Percentiles rank a stretch among this genome's conserved stretches.
These are phyloP conservation scores for Hyphopichia fennica DNA, from an alignment of 1,139 yeast genomes.

Conservation along the genomic window DNA sequence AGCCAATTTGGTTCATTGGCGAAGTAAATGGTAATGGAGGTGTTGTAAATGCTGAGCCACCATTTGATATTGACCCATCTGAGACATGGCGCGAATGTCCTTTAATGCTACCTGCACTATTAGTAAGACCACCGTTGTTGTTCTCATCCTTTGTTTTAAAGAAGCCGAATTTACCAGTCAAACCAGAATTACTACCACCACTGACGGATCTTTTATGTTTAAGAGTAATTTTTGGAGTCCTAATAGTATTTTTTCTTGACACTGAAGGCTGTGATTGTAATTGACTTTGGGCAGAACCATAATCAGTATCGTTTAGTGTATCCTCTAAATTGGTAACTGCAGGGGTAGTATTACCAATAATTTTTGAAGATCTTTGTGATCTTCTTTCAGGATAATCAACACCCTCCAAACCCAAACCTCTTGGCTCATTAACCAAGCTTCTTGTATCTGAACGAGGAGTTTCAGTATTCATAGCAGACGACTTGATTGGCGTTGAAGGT, in stretches of 20 bases:
- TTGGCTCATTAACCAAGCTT: slow-evolving; percentile 15
- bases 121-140: slow-evolving; percentile 10
- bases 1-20: slow-evolving; percentile 12
- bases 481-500: slow-evolving; percentile 26
- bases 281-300: slow-evolving; percentile 4
- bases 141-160: slow-evolving; percentile 26
- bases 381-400: slow-evolving; percentile 18
- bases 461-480: slow-evolving; percentile 9
- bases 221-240: slow-evolving; percentile 34
- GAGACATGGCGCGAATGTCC: slow-evolving; percentile 44
- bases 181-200: slow-evolving; percentile 30
- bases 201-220: slow-evolving; percentile 45
- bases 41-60: slow-evolving; percentile 39
- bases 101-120: slow-evolving; percentile 13
- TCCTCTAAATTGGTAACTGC: slow-evolving; percentile 42
- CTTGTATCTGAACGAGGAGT: slow-evolving; percentile 13
- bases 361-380: slow-evolving; percentile 5
- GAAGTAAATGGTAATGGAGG: slow-evolving; percentile 43
- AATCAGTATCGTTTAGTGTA: slow-evolving; percentile 1
- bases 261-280: slow-evolving; percentile 6
- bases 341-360: slow-evolving; percentile 25
- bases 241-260: slow-evolving; percentile 28
- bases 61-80: slow-evolving; percentile 37
- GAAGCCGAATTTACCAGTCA: slow-evolving; percentile 31
- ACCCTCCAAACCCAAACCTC: slow-evolving; percentile 45